Conservation (phyloP, 306 rosid species). For the Luffa aegyptiaca region DNA sequence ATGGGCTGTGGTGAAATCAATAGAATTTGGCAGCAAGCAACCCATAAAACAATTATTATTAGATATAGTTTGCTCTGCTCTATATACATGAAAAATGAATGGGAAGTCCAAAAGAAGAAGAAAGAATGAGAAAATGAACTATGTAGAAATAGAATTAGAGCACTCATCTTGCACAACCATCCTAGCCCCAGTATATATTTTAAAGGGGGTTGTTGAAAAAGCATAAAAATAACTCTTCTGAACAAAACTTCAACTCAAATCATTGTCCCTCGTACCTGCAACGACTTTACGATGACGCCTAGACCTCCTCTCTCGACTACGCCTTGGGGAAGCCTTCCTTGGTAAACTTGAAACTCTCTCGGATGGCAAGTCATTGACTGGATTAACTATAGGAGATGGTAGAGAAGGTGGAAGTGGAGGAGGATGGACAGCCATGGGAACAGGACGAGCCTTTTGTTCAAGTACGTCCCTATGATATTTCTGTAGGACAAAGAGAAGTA, state of each 20-base stretch:
- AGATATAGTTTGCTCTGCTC: background rate
- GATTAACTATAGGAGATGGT: conserved; percentile 8
- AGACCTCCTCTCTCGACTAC: conserved; percentile 54
- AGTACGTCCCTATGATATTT: conserved; percentile 69
- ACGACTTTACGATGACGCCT: conserved; percentile 66
- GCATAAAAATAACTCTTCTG: background rate
- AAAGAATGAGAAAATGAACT: background rate
- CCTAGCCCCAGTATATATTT: conserved; percentile 7
- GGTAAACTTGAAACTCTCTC: conserved; percentile 22
- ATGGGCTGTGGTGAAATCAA: background rate
- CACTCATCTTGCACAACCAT: conserved; percentile 3
- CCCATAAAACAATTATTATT: conserved; percentile 3
- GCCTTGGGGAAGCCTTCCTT: conserved; percentile 40
- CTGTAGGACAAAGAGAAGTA: conserved; percentile 25
- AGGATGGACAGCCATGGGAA: conserved; percentile 24
- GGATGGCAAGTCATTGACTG: conserved; percentile 13
- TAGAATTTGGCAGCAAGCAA: background rate
- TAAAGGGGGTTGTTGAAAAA: background rate
- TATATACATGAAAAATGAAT: conserved; percentile 10
- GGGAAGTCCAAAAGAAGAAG: background rate
- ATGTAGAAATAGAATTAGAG: conserved; percentile 3
- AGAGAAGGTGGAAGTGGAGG: conserved; percentile 26
- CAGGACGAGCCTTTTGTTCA: conserved; percentile 30
- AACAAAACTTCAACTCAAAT: conserved; percentile 37
- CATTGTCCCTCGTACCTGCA: conserved; percentile 33